phyloP scores from a whole-genome alignment of 495 filamentous ascomycete genomes.

The Aspergillus leporis region DNA sequence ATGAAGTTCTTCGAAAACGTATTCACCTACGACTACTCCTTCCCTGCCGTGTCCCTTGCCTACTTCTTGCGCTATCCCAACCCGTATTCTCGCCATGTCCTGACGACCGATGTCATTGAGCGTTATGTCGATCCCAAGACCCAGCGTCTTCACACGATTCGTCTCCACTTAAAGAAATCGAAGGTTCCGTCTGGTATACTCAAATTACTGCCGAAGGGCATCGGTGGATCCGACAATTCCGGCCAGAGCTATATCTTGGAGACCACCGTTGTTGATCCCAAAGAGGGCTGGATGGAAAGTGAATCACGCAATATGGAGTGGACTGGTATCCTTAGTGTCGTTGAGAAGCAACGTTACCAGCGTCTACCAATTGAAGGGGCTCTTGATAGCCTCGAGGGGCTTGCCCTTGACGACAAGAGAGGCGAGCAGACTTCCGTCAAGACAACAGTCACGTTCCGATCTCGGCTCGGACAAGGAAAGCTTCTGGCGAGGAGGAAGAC shows the following conservation, averaged over 20 bases:
- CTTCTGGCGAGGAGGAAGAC: constrained; percentile 54
- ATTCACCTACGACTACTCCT: constrained; percentile 89
- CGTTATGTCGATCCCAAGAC: constrained; percentile 77
- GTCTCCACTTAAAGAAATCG: constrained; percentile 91
- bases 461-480: constrained; percentile 73
- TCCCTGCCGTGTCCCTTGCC: constrained; percentile 89
- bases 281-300: constrained; percentile 84
- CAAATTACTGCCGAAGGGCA: constrained; percentile 77
- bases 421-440: constrained; percentile 75
- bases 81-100: constrained; percentile 91
- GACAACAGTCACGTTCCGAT: constrained; percentile 83
- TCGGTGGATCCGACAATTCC: constrained; percentile 70
- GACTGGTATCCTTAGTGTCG: constrained; percentile 87
- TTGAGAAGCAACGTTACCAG: constrained; percentile 81
- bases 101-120: constrained; percentile 93
- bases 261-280: constrained; percentile 83
- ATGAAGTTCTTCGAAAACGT: constrained; percentile 88
- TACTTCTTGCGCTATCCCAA: constrained; percentile 99
- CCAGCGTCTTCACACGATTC: constrained; percentile 80
- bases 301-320: constrained; percentile 86
- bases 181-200: constrained; percentile 81
- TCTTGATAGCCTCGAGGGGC: constrained; percentile 21
- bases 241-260: constrained; percentile 87
- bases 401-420: constrained; percentile 40
- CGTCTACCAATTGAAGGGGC: constrained; percentile 36